Evolutionary conservation across 345 rosid genomes (phyloP).

Genomic region (Psidium guajava): DNA sequence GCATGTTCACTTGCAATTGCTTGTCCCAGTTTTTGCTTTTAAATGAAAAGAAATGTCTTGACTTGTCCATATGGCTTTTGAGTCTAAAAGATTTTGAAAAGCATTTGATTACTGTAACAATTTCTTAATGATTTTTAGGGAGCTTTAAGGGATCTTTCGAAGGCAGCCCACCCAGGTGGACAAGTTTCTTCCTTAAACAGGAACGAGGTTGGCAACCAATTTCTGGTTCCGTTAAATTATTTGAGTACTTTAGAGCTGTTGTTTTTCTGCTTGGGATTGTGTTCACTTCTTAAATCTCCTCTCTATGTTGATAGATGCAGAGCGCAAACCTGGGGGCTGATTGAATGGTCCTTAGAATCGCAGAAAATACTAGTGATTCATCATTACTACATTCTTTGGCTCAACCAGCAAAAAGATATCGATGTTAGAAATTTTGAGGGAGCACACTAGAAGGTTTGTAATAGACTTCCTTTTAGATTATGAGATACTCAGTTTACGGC

Average conservation of each 20-base stretch:
- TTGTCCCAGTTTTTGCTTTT: not conserved
- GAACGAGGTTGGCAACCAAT: not conserved
- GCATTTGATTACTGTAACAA: not conserved
- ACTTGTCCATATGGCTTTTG: not conserved
- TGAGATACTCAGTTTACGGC: not conserved
- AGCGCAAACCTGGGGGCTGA: not conserved
- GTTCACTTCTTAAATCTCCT: not conserved
- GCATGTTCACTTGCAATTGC: not conserved
- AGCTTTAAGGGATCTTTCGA: conserved; percentile 51
- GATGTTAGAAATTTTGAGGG: not conserved
- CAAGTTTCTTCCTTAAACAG: not conserved
- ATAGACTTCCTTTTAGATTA: not conserved
- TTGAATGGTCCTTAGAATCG: not conserved
- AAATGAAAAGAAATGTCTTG: not conserved
- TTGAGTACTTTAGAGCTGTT: not conserved
- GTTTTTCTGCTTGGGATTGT: not conserved
- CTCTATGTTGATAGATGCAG: not conserved
- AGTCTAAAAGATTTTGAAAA: not conserved
- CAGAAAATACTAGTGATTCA: not conserved
- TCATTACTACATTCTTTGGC: not conserved
- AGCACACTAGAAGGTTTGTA: not conserved
- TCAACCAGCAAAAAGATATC: not conserved
- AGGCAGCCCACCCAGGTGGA: conserved; percentile 19
- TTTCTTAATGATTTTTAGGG: conserved; percentile 27
- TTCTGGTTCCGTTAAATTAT: not conserved